A percentile compares a stretch with the other conserved stretches of the same genome.
Conservation (phyloP, 805 yeast species). For the Saccharomycopsis vini region DNA sequence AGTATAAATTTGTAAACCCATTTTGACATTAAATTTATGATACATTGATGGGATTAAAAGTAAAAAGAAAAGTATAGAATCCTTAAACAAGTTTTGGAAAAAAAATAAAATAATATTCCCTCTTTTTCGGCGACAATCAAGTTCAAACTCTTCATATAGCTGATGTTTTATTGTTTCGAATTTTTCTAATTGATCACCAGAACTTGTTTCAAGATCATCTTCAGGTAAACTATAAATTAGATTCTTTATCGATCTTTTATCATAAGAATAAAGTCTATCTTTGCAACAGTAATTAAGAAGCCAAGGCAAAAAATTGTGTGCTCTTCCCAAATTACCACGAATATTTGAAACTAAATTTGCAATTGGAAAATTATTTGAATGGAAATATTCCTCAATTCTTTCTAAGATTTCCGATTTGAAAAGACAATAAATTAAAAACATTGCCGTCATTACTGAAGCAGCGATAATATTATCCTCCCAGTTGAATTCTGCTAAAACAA, state of each 20-base stretch:
- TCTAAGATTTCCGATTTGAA: not conserved
- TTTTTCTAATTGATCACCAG: no score
- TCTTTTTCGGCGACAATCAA: no score
- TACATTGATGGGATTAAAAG: constrained; percentile 1
- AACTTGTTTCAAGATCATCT: no score
- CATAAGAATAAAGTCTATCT: not conserved
- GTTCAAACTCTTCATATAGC: no score
- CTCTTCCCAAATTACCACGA: not conserved
- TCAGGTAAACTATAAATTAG: not conserved
- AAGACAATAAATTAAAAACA: not conserved
- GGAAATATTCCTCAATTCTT: not conserved
- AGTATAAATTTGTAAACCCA: not conserved
- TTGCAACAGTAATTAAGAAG: not conserved
- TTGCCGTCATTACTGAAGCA: not conserved
- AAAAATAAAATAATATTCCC: no score
- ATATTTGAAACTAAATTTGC: not conserved
- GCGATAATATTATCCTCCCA: not conserved
- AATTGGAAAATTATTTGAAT: not conserved
- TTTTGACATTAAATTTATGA: not conserved
- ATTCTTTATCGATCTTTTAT: not conserved
- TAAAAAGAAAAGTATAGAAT: constrained; percentile 1
- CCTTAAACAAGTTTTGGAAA: no score
- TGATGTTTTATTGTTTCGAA: no score
- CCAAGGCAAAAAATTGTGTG: not conserved
- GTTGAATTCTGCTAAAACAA: not conserved